Evolutionary conservation across 2,329 filamentous ascomycete species (phyloP).

Genomic region (Stemphylium vesicarium): DNA sequence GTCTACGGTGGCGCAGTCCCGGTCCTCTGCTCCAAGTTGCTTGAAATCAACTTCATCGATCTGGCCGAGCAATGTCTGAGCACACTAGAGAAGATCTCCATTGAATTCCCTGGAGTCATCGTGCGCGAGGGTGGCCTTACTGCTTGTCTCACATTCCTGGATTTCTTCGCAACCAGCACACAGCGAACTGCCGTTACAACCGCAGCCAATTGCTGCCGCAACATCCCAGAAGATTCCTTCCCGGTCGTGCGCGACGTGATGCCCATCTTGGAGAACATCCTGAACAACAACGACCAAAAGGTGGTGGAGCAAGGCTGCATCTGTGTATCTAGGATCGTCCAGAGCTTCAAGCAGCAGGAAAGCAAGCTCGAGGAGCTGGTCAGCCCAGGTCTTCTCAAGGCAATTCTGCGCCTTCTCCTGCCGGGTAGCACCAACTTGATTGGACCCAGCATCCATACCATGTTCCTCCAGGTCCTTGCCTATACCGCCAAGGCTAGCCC

Average conservation of each 20-base stretch:
- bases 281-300: constrained; percentile 91
- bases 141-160: constrained; percentile 93
- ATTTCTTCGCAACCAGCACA: constrained; percentile 97
- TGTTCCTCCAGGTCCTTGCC: constrained; percentile 89
- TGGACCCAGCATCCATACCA: constrained; percentile 91
- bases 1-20: constrained; percentile 98
- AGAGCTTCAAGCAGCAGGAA: constrained; percentile 92
- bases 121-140: constrained; percentile 94
- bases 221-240: constrained; percentile 94
- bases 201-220: constrained; percentile 96
- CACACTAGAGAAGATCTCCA: constrained; percentile 95
- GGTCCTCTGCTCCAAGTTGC: constrained; percentile 88
- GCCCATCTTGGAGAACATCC: constrained; percentile 89
- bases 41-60: constrained; percentile 97
- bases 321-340: constrained; percentile 93
- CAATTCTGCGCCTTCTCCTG: constrained; percentile 83
- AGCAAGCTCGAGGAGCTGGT: constrained; percentile 91
- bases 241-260: constrained; percentile 91
- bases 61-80: constrained; percentile 95
- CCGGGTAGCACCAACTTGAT: constrained; percentile 97
- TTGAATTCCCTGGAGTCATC: constrained; percentile 93
- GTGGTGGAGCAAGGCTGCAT: constrained; percentile 96
- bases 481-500: constrained; percentile 91
- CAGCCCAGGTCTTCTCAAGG: constrained; percentile 82
- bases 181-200: constrained; percentile 96